Conservation (phyloP, 257 asterid genomes). For the Linaria vulgaris region DNA sequence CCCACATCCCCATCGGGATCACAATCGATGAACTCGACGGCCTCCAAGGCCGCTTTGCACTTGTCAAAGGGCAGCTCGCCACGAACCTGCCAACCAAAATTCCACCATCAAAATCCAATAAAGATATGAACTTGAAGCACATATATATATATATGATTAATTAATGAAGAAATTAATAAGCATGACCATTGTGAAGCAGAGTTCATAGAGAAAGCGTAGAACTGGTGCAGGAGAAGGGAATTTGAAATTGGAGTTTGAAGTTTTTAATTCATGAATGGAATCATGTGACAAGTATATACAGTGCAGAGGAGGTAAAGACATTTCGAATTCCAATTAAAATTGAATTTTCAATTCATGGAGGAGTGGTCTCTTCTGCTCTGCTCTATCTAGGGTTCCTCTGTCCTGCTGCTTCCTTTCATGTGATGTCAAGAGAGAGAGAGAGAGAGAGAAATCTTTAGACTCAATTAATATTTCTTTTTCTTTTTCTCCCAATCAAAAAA, state of each 20-base stretch:
- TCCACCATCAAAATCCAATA: conserved; percentile 5
- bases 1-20: conserved; percentile 78
- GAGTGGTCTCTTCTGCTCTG: too few species aligned
- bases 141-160: not conserved
- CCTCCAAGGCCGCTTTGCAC: conserved; percentile 86
- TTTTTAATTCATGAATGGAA: conserved; percentile 65
- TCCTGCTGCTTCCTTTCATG: too few species aligned
- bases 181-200: conserved; percentile 76
- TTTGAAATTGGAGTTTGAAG: conserved; percentile 61
- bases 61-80: conserved; percentile 91
- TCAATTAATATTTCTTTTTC: too few species aligned
- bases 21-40: conserved; percentile 73
- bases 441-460: too few species aligned
- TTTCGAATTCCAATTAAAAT: conserved; percentile 17
- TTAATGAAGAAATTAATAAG: conserved; percentile 1
- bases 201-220: conserved; percentile 84
- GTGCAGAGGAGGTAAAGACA: conserved; percentile 72
- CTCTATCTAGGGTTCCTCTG: too few species aligned
- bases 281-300: conserved; percentile 67
- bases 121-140: not conserved
- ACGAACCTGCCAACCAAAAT: conserved; percentile 57
- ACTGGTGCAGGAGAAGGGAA: conserved; percentile 59
- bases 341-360: too few species aligned
- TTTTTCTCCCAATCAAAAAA: too few species aligned
- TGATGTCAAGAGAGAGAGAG: too few species aligned